Evolutionary conservation across 2,329 filamentous ascomycete genomes (phyloP).

Genomic region (Capronia americana): DNA sequence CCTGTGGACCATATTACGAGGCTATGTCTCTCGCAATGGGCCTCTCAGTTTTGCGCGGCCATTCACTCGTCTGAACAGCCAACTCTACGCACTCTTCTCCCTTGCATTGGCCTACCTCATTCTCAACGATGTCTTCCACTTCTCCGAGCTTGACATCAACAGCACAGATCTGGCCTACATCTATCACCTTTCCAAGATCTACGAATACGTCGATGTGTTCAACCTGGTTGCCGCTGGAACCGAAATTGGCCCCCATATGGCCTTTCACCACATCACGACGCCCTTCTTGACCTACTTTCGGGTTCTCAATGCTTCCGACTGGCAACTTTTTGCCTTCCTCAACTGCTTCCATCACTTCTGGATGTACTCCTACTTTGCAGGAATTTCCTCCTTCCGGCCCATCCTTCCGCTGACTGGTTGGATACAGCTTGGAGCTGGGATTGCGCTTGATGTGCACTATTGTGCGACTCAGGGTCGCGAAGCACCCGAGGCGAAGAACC

Average conservation of each 20-base stretch:
- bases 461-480: slow-evolving; percentile 12
- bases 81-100: slow-evolving; percentile 34
- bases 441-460: slow-evolving; percentile 33
- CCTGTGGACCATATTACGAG: slow-evolving; percentile 28
- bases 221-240: slow-evolving; percentile 42
- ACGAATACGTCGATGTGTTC: slow-evolving; percentile 45
- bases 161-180: slow-evolving; percentile 32
- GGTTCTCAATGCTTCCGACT: slow-evolving; percentile 38
- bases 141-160: slow-evolving; percentile 11
- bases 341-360: slow-evolving; percentile 43
- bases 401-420: slow-evolving; percentile 38
- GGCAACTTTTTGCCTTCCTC: slow-evolving; percentile 41
- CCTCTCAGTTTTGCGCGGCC: slow-evolving; percentile 20
- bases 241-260: slow-evolving; percentile 42
- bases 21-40: slow-evolving; percentile 33
- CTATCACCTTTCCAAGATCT: slow-evolving; percentile 44
- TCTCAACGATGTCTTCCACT: slow-evolving; percentile 24
- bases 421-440: slow-evolving; percentile 37
- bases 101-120: slow-evolving; percentile 27
- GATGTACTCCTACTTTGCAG: slow-evolving; percentile 46
- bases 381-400: slow-evolving; percentile 32
- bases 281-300: slow-evolving; percentile 44
- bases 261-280: slow-evolving; percentile 44
- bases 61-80: slow-evolving; percentile 31
- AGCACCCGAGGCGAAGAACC: slow-evolving; percentile 22